Conservation (phyloP, 1,284 basidiomycete species). For the Athelia sp. region DNA sequence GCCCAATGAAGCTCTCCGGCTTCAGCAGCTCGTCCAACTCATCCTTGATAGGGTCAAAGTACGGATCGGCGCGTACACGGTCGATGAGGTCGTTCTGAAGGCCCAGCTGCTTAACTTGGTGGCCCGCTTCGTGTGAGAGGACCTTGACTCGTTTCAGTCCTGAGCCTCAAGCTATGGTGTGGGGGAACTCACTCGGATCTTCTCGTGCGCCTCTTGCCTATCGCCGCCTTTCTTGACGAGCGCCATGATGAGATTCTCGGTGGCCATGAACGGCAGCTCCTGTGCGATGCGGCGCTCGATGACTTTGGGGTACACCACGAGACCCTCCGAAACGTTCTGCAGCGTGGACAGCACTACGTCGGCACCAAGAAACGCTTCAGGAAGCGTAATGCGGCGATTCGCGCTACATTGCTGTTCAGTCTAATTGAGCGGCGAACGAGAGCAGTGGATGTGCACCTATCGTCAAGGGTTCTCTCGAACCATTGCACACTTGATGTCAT, state of each 20-base stretch:
- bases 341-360: conserved; percentile 95
- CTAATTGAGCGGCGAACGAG: neutral
- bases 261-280: conserved; percentile 99
- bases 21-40: conserved; percentile 72
- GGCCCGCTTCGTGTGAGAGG: conserved; percentile 92
- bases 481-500: conserved; percentile 93
- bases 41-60: conserved; percentile 56
- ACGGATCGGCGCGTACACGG: conserved; percentile 65
- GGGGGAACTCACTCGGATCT: conserved; percentile 82
- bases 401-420: conserved; percentile 51
- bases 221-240: conserved; percentile 95
- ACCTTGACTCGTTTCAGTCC: no score
- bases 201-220: conserved; percentile 95
- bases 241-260: conserved; percentile 99
- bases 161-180: no score
- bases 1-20: conserved; percentile 83
- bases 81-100: conserved; percentile 96
- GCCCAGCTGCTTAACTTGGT: conserved; percentile 94
- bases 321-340: conserved; percentile 95
- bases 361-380: conserved; percentile 95
- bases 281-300: conserved; percentile 89
- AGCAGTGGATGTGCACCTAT: conserved; percentile 50
- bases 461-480: conserved; percentile 96
- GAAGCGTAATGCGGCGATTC: conserved; percentile 93
- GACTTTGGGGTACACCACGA: conserved; percentile 97